A percentile compares a stretch with the other conserved stretches of the same genome.
Conservation (phyloP, 2,329 filamentous ascomycete species). For the Sclerotinia subarctica region DNA sequence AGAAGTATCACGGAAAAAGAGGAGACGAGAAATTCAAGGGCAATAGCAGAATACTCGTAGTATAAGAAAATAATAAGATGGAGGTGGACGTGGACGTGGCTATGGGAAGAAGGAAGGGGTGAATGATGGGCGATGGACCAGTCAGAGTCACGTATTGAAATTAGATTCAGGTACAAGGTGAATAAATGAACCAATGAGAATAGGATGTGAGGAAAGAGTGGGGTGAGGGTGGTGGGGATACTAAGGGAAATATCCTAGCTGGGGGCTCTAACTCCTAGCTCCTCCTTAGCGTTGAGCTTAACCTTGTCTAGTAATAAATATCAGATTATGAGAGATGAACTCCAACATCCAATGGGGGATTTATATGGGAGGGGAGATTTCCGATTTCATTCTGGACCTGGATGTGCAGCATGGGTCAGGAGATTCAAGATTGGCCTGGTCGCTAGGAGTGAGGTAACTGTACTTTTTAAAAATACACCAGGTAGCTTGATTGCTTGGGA, state of each 20-base stretch:
- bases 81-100: neutral
- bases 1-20: constrained; percentile 20
- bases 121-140: neutral
- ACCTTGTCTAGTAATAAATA: neutral
- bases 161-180: constrained; percentile 6
- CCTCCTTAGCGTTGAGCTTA: neutral
- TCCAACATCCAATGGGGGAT: neutral
- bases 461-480: too few relatives aligned
- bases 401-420: neutral
- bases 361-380: neutral
- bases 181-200: neutral
- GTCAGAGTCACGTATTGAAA: neutral
- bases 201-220: fast-evolving
- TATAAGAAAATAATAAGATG: neutral
- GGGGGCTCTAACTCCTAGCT: fast-evolving
- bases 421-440: too few relatives aligned
- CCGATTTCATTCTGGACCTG: constrained; percentile 2
- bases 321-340: neutral
- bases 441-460: too few relatives aligned
- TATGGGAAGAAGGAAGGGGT: constrained; percentile 12
- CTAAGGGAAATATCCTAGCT: neutral
- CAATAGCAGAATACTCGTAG: neutral
- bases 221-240: too few relatives aligned
- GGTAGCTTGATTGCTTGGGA: too few relatives aligned
- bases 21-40: constrained; percentile 8